Conservation (phyloP, 345 rosid genomes). For the Syzygium aqueum region DNA sequence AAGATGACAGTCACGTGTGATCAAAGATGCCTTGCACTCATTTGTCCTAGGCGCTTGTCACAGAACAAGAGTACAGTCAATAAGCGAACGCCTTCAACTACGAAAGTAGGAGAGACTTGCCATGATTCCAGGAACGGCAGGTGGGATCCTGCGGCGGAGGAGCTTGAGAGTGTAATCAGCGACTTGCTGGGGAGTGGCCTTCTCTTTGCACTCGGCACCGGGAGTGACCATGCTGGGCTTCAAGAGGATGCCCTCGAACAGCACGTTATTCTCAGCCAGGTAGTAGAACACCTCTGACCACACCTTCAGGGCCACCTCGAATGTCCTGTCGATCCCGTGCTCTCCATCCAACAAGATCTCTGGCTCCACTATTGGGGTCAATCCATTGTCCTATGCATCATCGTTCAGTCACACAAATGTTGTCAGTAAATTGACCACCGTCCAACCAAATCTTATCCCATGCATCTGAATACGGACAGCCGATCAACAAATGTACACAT, state of each 20-base stretch:
- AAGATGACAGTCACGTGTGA: neutral
- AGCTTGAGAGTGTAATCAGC: constrained; percentile 93
- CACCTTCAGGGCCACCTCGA: constrained; percentile 88
- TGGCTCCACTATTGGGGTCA: constrained; percentile 99
- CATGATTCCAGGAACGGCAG: constrained; percentile 97
- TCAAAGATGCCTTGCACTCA: neutral
- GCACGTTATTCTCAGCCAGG: constrained; percentile 89
- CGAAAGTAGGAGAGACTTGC: constrained; percentile 26
- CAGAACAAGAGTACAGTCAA: neutral
- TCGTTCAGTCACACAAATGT: neutral
- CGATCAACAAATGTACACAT: neutral
- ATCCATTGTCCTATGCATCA: constrained; percentile 64
- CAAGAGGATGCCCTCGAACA: constrained; percentile 94
- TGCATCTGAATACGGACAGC: neutral
- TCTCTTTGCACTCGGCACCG: constrained; percentile 90
- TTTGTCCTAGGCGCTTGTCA: neutral
- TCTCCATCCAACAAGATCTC: constrained; percentile 97
- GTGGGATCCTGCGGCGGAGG: constrained; percentile 80
- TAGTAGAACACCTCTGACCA: constrained; percentile 99
- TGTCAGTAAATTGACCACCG: neutral
- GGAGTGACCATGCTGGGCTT: constrained; percentile 99
- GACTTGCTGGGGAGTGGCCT: constrained; percentile 74
- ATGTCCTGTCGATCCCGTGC: constrained; percentile 84
- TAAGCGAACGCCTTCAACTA: neutral
- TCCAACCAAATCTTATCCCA: neutral